These are phyloP conservation scores for Ajuga chamaepitys DNA, from an alignment of 257 asterid species.

Conservation along the genomic window DNA sequence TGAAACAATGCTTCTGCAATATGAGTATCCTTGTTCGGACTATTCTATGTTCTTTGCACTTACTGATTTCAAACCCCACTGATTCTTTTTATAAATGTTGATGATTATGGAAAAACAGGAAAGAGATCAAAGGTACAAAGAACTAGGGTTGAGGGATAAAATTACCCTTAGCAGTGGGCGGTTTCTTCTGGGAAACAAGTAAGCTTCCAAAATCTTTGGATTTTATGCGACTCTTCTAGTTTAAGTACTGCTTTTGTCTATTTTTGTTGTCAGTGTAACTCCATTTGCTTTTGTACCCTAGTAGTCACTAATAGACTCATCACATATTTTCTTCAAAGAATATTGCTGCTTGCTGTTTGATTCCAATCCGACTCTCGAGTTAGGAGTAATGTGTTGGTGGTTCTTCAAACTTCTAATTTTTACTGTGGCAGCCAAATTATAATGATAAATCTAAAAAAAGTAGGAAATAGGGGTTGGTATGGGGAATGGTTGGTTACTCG, in stretches of 20 bases:
- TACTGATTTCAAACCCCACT: conserved; percentile 2
- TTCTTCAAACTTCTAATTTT: too few relatives aligned
- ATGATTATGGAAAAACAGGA: conserved; percentile 41
- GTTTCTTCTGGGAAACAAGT: conserved; percentile 92
- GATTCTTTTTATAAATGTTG: conserved; percentile 2
- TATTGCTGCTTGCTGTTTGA: too few relatives aligned
- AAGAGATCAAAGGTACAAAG: conserved; percentile 95
- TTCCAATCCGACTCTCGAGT: too few relatives aligned
- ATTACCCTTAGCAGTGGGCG: conserved; percentile 96
- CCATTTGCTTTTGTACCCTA: background rate
- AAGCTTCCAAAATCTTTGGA: conserved; percentile 23
- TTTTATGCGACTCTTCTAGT: conserved; percentile 2
- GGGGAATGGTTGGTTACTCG: too few relatives aligned
- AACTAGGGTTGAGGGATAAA: conserved; percentile 89
- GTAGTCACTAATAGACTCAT: background rate
- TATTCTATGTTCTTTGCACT: background rate
- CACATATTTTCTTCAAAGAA: too few relatives aligned
- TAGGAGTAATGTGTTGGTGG: too few relatives aligned
- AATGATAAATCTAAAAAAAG: too few relatives aligned
- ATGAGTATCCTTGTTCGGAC: background rate
- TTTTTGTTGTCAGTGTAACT: background rate
- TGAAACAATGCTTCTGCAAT: background rate
- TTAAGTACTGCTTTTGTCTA: background rate
- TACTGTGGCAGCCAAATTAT: too few relatives aligned
- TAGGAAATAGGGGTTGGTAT: too few relatives aligned